Conservation (phyloP, 2,329 filamentous ascomycete genomes). For the Ophiocordyceps polyrhachis-furcata region DNA sequence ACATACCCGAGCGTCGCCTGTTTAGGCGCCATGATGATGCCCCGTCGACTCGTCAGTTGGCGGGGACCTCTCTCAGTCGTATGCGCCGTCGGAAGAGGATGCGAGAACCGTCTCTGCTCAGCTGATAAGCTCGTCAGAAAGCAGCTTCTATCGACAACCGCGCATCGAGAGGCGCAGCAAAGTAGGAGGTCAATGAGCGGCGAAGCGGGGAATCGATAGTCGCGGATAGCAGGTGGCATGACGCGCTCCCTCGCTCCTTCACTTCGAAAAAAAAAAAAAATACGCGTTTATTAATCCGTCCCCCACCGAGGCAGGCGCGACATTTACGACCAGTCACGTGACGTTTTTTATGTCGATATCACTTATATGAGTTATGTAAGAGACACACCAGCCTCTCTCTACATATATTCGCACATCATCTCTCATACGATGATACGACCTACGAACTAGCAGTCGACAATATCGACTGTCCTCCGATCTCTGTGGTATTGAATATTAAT, state of each 20-base stretch:
- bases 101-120: background rate
- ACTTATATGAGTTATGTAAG: no score
- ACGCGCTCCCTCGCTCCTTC: background rate
- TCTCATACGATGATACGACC: no score
- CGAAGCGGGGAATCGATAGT: background rate
- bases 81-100: background rate
- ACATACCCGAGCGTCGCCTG: conserved; percentile 85
- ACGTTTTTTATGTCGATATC: background rate
- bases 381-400: no score
- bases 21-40: conserved; percentile 31
- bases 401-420: no score
- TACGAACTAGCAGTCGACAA: no score
- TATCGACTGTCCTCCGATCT: no score
- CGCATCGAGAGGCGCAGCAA: background rate
- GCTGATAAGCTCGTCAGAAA: background rate
- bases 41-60: background rate
- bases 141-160: background rate
- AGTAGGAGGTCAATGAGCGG: background rate
- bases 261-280: background rate
- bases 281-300: background rate
- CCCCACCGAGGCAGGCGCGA: background rate
- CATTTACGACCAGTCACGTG: background rate
- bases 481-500: no score
- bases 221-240: background rate
- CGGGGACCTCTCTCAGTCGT: background rate